Percentiles rank a stretch among this genome's conserved stretches.
Conservation (phyloP, 345 rosid species). For the Corchorus olitorius region DNA sequence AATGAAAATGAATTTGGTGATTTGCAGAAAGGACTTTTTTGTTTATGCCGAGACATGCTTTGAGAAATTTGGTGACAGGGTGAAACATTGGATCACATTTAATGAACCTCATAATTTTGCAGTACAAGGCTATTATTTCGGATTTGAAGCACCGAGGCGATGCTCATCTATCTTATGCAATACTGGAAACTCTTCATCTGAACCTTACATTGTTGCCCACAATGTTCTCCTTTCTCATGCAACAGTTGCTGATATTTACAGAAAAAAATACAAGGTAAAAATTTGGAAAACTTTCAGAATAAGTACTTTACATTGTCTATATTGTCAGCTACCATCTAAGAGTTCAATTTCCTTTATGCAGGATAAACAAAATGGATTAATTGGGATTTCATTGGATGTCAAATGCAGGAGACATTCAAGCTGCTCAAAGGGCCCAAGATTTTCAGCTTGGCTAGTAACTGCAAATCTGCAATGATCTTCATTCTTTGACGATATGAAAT, state of each 20-base stretch:
- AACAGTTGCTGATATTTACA: constrained; percentile 57
- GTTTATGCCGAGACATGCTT: constrained; percentile 80
- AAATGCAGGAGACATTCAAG: constrained; percentile 74
- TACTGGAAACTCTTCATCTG: constrained; percentile 77
- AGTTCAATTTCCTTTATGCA: constrained; percentile 24
- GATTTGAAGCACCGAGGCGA: constrained; percentile 85
- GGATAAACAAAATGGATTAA: constrained; percentile 69
- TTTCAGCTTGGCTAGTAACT: constrained; percentile 95
- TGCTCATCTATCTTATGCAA: constrained; percentile 66
- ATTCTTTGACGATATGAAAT: not conserved
- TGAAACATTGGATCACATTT: constrained; percentile 90
- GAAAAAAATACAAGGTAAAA: constrained; percentile 70
- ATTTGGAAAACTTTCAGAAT: not conserved
- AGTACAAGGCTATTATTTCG: constrained; percentile 85
- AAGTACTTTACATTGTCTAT: too few relatives aligned
- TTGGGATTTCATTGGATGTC: constrained; percentile 78
- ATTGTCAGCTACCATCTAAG: not conserved
- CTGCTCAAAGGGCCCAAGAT: constrained; percentile 92
- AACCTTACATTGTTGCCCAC: constrained; percentile 89
- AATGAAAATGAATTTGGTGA: not conserved
- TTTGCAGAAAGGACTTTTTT: constrained; percentile 75
- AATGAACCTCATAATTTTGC: constrained; percentile 86
- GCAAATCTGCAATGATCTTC: too few relatives aligned
- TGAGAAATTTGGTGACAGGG: constrained; percentile 83
- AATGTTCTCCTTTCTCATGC: constrained; percentile 77